These are phyloP conservation scores for Lasiodiplodia citricola DNA, from an alignment of 2,329 filamentous ascomycete species.

Conservation along the genomic window DNA sequence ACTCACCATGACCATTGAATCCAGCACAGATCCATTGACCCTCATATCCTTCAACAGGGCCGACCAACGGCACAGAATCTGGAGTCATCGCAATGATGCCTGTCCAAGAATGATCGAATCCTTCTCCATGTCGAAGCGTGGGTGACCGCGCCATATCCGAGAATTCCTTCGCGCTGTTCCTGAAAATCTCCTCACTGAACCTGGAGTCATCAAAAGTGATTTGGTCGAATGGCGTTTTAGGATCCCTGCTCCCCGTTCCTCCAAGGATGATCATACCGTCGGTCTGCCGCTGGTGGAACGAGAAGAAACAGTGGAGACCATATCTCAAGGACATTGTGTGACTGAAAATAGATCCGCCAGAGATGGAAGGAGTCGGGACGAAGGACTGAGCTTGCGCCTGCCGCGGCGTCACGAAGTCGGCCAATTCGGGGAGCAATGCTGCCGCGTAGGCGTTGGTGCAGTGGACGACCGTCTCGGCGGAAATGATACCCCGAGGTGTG, in stretches of 20 bases:
- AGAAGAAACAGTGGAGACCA: not conserved
- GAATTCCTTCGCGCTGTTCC: not conserved
- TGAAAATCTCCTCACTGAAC: not conserved
- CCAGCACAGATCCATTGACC: not conserved
- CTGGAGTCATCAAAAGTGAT: not conserved
- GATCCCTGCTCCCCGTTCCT: not conserved
- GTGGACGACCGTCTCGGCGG: not conserved
- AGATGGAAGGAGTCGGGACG: not conserved
- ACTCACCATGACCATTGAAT: not conserved
- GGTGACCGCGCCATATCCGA: not conserved
- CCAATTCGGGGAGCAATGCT: not conserved
- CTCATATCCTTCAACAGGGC: not conserved
- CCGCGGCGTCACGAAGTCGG: not conserved
- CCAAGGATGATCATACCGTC: not conserved
- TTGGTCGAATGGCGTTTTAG: too few species aligned
- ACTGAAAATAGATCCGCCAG: not conserved
- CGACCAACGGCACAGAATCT: not conserved
- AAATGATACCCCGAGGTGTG: not conserved
- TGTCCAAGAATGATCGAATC: not conserved
- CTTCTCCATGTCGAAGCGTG: not conserved
- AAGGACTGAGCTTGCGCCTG: not conserved
- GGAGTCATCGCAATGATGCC: not conserved
- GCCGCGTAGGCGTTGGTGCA: not conserved
- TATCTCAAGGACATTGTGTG: not conserved
- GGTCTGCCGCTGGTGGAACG: not conserved